Evolutionary conservation across 345 rosid species (phyloP).

Genomic region (Dipteronia sinensis): DNA sequence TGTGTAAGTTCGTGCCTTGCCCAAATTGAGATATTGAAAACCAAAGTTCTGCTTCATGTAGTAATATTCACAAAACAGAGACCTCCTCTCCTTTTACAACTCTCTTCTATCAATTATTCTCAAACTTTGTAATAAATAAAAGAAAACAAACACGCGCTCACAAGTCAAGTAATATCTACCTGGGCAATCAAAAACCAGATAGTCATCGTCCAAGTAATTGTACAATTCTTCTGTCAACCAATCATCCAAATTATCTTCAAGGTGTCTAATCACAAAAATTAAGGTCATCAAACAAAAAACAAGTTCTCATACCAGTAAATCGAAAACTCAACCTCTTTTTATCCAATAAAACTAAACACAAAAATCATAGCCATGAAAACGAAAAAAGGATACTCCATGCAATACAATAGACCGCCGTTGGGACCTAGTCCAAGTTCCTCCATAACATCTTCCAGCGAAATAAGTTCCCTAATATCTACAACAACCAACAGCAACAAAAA

Average conservation of each 20-base stretch:
- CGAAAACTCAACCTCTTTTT: neutral
- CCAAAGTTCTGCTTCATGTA: too few relatives aligned
- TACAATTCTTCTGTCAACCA: conserved; percentile 91
- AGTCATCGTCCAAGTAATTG: conserved; percentile 83
- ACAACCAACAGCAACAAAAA: neutral
- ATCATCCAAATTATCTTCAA: conserved; percentile 78
- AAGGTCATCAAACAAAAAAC: conserved; percentile 38
- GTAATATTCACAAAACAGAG: neutral
- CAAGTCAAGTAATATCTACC: conserved; percentile 38
- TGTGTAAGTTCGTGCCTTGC: neutral
- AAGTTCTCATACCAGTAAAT: neutral
- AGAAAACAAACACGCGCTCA: neutral
- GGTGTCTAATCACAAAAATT: conserved; percentile 56
- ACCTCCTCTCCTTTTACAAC: neutral
- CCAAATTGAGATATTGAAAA: too few relatives aligned
- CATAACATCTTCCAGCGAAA: conserved; percentile 93
- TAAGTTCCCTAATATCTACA: conserved; percentile 87
- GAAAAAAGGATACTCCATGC: conserved; percentile 94
- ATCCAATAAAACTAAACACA: neutral
- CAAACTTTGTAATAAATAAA: neutral
- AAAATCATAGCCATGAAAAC: neutral
- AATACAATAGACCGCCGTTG: conserved; percentile 84
- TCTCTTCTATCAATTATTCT: neutral
- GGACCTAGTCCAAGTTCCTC: conserved; percentile 89
- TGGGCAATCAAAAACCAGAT: conserved; percentile 91